phyloP scores from a whole-genome alignment of 1,139 yeast species.

The Magnusiomyces paraingens region DNA sequence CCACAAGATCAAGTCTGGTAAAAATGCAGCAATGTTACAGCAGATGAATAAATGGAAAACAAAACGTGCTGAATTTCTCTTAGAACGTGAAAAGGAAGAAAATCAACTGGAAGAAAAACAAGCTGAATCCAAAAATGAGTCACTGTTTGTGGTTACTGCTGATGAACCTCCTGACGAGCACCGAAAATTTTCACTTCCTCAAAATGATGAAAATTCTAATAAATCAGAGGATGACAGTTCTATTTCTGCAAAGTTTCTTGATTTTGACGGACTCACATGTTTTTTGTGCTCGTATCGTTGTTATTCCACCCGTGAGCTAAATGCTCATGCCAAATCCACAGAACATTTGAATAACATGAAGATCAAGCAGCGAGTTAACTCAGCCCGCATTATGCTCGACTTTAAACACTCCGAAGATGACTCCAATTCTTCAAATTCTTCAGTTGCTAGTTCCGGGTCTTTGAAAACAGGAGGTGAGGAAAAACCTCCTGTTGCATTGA shows the following conservation, averaged over 20 bases:
- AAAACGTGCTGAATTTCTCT: slow-evolving; percentile 1
- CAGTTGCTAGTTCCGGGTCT: not conserved
- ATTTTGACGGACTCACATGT: too few species aligned
- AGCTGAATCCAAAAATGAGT: not conserved
- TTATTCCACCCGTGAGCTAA: not conserved
- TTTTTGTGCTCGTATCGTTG: too few species aligned
- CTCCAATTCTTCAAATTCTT: not conserved
- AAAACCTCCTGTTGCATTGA: not conserved
- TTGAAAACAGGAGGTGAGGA: not conserved
- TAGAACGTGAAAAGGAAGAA: slow-evolving; percentile 4
- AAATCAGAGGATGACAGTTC: not conserved
- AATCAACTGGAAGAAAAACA: not conserved
- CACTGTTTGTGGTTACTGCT: not conserved
- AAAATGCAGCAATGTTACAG: slow-evolving; percentile 1
- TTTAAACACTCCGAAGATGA: not conserved
- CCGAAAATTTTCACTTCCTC: not conserved
- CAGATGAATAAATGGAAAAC: slow-evolving; percentile 10
- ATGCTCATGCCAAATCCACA: not conserved
- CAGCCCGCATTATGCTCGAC: too few species aligned
- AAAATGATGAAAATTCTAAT: not conserved
- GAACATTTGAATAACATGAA: not conserved
- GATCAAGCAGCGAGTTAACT: not conserved
- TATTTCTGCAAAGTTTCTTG: too few species aligned
- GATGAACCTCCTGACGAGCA: not conserved
- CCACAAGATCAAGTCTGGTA: not conserved